A percentile compares a stretch with the other conserved stretches of the same genome.
phyloP scores from a whole-genome alignment of 164 flowering plant species.

The Akebia trifoliata region DNA sequence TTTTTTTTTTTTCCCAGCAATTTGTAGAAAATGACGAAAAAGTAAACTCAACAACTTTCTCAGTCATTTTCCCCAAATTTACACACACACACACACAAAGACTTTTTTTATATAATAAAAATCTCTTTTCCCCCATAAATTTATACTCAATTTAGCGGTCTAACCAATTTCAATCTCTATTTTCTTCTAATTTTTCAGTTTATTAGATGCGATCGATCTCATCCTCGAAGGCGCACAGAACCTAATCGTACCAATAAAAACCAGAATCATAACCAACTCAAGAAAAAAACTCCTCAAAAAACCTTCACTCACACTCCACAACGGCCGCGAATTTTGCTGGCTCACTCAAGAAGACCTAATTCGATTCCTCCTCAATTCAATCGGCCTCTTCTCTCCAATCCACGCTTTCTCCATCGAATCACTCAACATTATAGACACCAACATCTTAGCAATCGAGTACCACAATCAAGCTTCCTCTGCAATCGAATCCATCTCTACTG shows the following conservation, averaged over 20 bases:
- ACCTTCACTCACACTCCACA: constrained; percentile 30
- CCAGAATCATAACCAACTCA: constrained; percentile 13
- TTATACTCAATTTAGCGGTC: too few relatives aligned
- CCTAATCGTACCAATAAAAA: constrained; percentile 55
- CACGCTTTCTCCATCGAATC: constrained; percentile 49
- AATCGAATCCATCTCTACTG: constrained; percentile 35
- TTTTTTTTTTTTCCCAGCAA: too few relatives aligned
- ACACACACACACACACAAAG: too few relatives aligned
- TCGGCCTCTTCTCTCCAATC: constrained; percentile 70
- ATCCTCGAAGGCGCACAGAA: constrained; percentile 75
- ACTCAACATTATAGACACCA: constrained; percentile 51
- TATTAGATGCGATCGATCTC: constrained; percentile 70
- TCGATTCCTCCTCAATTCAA: constrained; percentile 64
- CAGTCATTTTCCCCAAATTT: too few relatives aligned
- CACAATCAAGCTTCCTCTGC: constrained; percentile 61
- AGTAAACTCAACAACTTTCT: too few relatives aligned
- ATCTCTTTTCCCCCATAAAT: too few relatives aligned
- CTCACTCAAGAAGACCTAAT: constrained; percentile 79
- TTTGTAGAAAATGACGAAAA: too few relatives aligned
- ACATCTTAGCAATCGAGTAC: constrained; percentile 39
- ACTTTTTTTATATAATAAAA: too few relatives aligned
- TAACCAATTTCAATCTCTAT: not conserved
- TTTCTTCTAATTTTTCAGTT: constrained; percentile 32
- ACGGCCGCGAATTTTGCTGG: constrained; percentile 78
- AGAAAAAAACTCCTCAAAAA: constrained; percentile 33